phyloP scores from a whole-genome alignment of 129 eudicot genomes.

The Centella asiatica region DNA sequence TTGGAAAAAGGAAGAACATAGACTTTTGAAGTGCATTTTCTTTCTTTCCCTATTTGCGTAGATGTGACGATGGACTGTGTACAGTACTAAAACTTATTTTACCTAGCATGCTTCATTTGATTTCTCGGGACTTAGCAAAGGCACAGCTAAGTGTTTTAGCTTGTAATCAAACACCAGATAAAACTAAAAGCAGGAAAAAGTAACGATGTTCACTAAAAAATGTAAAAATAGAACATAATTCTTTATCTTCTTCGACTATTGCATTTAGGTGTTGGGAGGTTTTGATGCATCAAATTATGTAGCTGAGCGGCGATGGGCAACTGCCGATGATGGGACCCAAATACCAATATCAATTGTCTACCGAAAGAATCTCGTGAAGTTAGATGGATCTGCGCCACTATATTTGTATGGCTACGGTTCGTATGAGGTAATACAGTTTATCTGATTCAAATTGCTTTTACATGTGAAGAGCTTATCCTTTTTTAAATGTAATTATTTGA shows the following conservation, averaged over 20 bases:
- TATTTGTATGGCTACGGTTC: slow-evolving; percentile 94
- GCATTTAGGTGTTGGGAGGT: slow-evolving; percentile 82
- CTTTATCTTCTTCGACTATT: slow-evolving; percentile 7
- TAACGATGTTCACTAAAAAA: not conserved
- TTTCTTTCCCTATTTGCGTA: not conserved
- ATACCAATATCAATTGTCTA: slow-evolving; percentile 78
- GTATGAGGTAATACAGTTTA: slow-evolving; percentile 59
- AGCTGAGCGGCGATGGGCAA: slow-evolving; percentile 85
- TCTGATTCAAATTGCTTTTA: not conserved
- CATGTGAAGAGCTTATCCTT: not conserved
- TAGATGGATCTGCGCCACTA: slow-evolving; percentile 87
- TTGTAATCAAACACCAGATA: not conserved
- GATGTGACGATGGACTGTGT: not conserved
- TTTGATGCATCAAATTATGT: slow-evolving; percentile 75
- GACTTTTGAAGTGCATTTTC: too few relatives aligned
- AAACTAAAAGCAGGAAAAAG: not conserved
- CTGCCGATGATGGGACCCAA: slow-evolving; percentile 84
- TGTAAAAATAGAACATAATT: not conserved
- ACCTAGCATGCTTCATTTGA: too few relatives aligned
- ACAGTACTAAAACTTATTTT: too few relatives aligned
- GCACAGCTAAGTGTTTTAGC: not conserved
- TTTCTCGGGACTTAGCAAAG: not conserved
- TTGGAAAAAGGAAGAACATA: too few relatives aligned
- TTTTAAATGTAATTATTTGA: not conserved
- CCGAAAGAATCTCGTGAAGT: slow-evolving; percentile 69